Evolutionary conservation across 805 yeast species (phyloP), one percentile per base, ranked within the genome.

Genomic region (Cyberlindnera euphorbiiphila): DNA sequence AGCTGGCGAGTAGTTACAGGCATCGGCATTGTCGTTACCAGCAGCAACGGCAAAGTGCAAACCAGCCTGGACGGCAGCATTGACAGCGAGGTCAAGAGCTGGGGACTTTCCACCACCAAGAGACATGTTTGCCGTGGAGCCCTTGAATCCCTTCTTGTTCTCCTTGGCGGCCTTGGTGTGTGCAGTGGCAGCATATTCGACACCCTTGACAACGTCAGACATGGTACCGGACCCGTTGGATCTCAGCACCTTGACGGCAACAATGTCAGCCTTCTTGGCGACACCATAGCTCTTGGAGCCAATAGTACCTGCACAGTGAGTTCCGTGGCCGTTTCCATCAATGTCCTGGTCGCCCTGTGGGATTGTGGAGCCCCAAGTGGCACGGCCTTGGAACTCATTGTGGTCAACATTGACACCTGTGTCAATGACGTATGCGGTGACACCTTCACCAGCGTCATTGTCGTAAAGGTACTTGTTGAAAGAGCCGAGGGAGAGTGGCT

Each of bases 221-320:
- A 83, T 81, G 29, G 85, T 65, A 56, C 95, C 95, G 8, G 86
- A 77, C 50, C 94, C 95, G 57, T 81, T 79, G 21, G 86, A 78
- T 64, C 81, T 77, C 61, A 86, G 71, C 9, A 86, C 95, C 60
- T 86, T 85, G 43, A 86, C 85, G 21, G 94, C 94, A 51, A 83
- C 87, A 38, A 86, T 61, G 15, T 78, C 69, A 9, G 89, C 93
- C 36, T 75, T 69, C 64, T 87, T 86, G 39, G 95, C 89, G 38
- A 86, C 85, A 66, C 96, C 96, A 48, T 81, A 85, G 36, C 76
- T 67, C 43, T 69, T 69, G 16, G 93, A 83, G 34, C 81, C 96
- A 53, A 89, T 85, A 24, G 94, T 87, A 64, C 96, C 97, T n/a
- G 96, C 95, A 67, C 94, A 86, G 57, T 88, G 97, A 31, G 96